Evolutionary conservation across 805 yeast species (phyloP).

Genomic region (Pichia paraexigua): DNA sequence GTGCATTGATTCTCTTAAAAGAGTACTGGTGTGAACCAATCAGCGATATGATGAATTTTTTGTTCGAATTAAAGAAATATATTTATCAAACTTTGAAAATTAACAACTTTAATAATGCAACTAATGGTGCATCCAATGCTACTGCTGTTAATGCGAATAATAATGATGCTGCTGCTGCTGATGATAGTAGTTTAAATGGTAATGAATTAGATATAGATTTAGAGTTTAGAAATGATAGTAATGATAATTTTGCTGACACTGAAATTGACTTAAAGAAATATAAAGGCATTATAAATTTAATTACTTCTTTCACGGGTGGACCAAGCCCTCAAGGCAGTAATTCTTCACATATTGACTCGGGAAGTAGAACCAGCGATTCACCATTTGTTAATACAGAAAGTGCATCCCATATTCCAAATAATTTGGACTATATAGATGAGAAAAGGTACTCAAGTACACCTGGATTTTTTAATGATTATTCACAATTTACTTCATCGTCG

Average conservation of each 20-base stretch:
- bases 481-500: not conserved
- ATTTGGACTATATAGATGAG: not conserved
- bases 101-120: not conserved
- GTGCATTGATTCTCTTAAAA: not conserved
- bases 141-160: not conserved
- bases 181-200: not conserved
- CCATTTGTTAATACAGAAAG: not conserved
- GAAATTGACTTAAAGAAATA: not conserved
- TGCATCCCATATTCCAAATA: not conserved
- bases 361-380: not conserved
- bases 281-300: not conserved
- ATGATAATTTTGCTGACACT: not conserved
- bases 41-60: constrained; percentile 7
- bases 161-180: not conserved
- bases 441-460: not conserved
- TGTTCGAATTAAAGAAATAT: constrained; percentile 6
- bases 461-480: not conserved
- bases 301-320: not conserved
- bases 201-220: not conserved
- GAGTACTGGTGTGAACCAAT: constrained; percentile 5
- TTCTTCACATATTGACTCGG: not conserved
- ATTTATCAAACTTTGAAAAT: constrained; percentile 4
- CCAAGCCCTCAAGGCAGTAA: not conserved
- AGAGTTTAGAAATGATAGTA: not conserved
- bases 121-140: not conserved